These are phyloP conservation scores for Sarocladiaceae sp. DNA, from an alignment of 2,329 filamentous ascomycete genomes.

Conservation along the genomic window DNA sequence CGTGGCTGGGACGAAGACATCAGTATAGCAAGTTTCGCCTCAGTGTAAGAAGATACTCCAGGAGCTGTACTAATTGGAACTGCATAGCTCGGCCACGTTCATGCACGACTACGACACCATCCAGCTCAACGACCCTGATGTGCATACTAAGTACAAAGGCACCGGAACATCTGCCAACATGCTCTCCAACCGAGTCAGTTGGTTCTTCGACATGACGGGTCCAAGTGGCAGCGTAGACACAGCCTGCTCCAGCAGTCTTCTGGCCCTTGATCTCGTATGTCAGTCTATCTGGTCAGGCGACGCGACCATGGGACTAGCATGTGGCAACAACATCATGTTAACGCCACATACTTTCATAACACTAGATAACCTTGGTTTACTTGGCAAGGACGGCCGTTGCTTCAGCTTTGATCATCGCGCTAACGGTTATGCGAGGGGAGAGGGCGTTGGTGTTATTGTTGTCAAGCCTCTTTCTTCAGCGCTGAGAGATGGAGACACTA, in stretches of 20 bases:
- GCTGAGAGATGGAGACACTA: neutral
- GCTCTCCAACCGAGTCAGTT: conserved; percentile 30
- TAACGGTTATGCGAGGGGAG: conserved; percentile 42
- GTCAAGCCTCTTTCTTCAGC: conserved; percentile 1
- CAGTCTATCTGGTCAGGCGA: conserved; percentile 37
- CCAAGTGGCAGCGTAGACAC: conserved; percentile 28
- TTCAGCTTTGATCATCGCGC: conserved; percentile 31
- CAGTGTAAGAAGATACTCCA: too few relatives aligned
- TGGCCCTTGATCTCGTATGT: conserved; percentile 20
- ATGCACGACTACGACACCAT: conserved; percentile 4
- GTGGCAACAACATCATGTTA: too few relatives aligned
- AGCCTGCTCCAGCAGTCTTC: conserved; percentile 32
- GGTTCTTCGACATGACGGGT: conserved; percentile 33
- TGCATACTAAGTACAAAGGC: conserved; percentile 20
- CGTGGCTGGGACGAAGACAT: conserved; percentile 22
- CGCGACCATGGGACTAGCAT: conserved; percentile 34
- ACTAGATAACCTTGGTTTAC: neutral
- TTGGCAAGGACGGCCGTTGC: neutral
- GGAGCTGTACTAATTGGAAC: too few relatives aligned
- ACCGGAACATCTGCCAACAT: conserved; percentile 24
- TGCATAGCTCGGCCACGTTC: too few relatives aligned
- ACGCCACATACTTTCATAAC: too few relatives aligned
- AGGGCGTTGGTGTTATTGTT: conserved; percentile 7
- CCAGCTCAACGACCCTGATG: neutral
- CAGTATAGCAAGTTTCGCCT: too few relatives aligned